Evolutionary conservation across 148 eudicot species (phyloP), one percentile per base, ranked within the genome.

Genomic region (Dysphania ambrosioides): DNA sequence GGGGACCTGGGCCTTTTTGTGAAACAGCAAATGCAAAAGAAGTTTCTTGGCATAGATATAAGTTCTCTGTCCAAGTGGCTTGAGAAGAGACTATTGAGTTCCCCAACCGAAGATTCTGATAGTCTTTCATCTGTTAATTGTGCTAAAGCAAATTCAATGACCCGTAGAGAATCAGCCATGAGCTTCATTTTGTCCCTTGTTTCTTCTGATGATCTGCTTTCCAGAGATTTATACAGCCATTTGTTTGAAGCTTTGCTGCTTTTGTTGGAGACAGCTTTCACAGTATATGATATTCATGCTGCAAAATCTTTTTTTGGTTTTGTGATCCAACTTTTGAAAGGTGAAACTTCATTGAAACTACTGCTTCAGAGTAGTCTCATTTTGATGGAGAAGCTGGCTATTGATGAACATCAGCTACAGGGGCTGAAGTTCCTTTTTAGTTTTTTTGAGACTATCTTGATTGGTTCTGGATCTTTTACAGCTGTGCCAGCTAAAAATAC

Each of bases 121-220:
- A 85, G 80, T 51, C 71, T 74, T 29, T 13, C 81, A 6, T 41
- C 71, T 23, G 32, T 15, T n/a, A n/a, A n/a, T n/a, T 76, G 84
- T 83, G 83, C 80, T 42, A 85, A 84, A 79, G 93, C 81, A 80
- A 83, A 81, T 86, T 90, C 95, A 76, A 60, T 68, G 59, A 71
- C 95, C 80, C 84, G 92, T 31, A 90, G 86, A 85, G 99, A 92
- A 71, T 86, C 99, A 34, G 85, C 97, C 64, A 92, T 87, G 90
- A 87, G 86, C 83, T 91, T 96, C 75, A 77, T 92, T 4, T 41
- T 60, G 65, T 84, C 89, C 78, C 94, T 92, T 49, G 79, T 89
- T 59, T 85, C 93, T 41, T 70, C 76, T 79, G 77, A 88, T 69
- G 99, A 89, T 64, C 64, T 72, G 27, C 81, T 57, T 47, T 82